Base-by-base conservation (phyloP, 306 rosid species). In the Trifolium repens region DNA sequence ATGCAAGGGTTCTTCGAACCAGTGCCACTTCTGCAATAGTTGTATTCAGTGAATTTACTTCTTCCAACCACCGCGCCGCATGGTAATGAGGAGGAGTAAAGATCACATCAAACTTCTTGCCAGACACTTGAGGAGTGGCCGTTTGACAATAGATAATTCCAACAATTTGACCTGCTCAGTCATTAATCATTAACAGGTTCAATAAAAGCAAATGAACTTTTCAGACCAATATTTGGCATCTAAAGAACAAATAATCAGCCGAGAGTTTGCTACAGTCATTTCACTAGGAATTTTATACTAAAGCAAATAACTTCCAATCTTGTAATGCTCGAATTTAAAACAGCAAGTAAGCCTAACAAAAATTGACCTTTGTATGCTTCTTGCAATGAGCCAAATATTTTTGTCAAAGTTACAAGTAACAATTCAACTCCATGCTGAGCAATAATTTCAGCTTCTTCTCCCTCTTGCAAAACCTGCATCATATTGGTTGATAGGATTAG, bases 91-190 rank as follows among this genome's bases (percentile, higher is more conserved):
- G 92, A 80, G 90, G 78, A 63, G 87, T 67, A 77, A 78, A 86
- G 69, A 70, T 65, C 68, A 85, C 85, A 86, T 88, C 83, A 80
- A 92, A 83, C 82, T 68, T 80, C 84, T 80, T 85, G 57, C 84
- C 82, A 0, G 85, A 82, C 64, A 80, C 93, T 53, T 44, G 67
- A 60, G 86, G 65, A 52, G 88, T 59, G 22, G 77, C 63, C 22
- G 69, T 82, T 63, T 80, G 81, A 76, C 80, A 91, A 72, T 83
- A 84, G 80, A 96, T 62, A 61, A 91, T 84, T 80, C 97, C 99
- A 84, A 96, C 98, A 73, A 96, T 89, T 89, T 89, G 91, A 90
- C 98, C 99, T 94, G 90, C 77, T 80, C 88, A 76, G 34, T 42
- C 42, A 57, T 75, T 61, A 69, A 81, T 57, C 59, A 62, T 69